These are phyloP conservation scores for Paramecium sonneborni DNA, from an alignment of 73 alveolate species.

Conservation along the genomic window DNA sequence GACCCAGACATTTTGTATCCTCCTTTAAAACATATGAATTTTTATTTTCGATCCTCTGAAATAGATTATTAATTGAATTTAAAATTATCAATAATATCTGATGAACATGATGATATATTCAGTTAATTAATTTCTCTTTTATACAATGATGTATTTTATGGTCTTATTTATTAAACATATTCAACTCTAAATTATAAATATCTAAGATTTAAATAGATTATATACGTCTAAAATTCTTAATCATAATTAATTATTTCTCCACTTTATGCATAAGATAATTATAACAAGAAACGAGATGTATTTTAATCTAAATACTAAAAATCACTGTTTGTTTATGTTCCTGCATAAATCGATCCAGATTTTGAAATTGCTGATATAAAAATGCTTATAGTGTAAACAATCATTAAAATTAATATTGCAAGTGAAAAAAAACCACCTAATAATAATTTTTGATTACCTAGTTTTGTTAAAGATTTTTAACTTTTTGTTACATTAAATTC, in stretches of 20 bases:
- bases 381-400: background rate
- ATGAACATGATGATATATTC: background rate
- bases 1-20: background rate
- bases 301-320: background rate
- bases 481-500: conserved; percentile 13
- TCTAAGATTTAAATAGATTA: background rate
- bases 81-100: background rate
- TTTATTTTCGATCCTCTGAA: background rate
- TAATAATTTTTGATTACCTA: background rate
- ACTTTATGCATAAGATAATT: background rate
- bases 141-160: background rate
- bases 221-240: background rate
- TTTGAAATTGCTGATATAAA: background rate
- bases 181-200: background rate
- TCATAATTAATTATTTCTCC: background rate
- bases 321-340: background rate
- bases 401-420: background rate
- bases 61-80: background rate
- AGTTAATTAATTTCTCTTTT: background rate
- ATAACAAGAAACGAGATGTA: background rate
- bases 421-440: background rate
- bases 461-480: background rate
- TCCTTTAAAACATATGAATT: background rate
- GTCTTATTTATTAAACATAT: background rate
- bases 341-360: conserved; percentile 15